Percentiles rank a stretch among this genome's conserved stretches.
These are phyloP conservation scores for Epichloe coenophiala DNA, from an alignment of 2,329 filamentous ascomycete species.

Conservation along the genomic window DNA sequence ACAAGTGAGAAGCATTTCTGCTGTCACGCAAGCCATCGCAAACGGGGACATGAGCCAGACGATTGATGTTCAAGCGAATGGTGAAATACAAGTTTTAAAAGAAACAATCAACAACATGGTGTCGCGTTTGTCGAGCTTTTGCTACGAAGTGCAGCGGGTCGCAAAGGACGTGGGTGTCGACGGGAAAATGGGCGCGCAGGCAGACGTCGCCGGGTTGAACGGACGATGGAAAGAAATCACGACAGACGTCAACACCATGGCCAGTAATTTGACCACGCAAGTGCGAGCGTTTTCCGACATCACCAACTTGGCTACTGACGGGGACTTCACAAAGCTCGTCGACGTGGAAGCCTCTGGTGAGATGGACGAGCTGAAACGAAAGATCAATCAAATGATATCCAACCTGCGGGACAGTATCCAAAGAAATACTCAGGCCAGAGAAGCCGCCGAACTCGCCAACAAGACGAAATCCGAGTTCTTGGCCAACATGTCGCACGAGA, in stretches of 20 bases:
- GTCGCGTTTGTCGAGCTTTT: constrained; percentile 86
- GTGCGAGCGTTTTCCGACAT: constrained; percentile 97
- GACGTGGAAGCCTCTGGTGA: constrained; percentile 95
- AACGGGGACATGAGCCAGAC: constrained; percentile 93
- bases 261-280: constrained; percentile 70
- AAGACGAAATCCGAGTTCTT: constrained; percentile 98
- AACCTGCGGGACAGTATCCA: constrained; percentile 93
- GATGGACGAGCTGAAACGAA: constrained; percentile 97
- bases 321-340: constrained; percentile 92
- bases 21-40: constrained; percentile 87
- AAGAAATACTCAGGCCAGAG: constrained; percentile 86
- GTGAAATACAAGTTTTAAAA: constrained; percentile 86
- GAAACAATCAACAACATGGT: constrained; percentile 99
- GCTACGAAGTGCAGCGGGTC: constrained; percentile 87
- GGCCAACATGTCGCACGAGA: constrained; percentile 98
- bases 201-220: constrained; percentile 82
- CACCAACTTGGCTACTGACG: constrained; percentile 92
- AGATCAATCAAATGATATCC: constrained; percentile 99
- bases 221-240: constrained; percentile 98
- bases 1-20: constrained; percentile 81
- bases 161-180: constrained; percentile 95
- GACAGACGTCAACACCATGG: constrained; percentile 91
- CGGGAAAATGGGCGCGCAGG: constrained; percentile 96
- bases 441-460: constrained; percentile 91
- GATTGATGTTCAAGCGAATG: constrained; percentile 88